A percentile compares a stretch with the other conserved stretches of the same genome.
phyloP scores from a whole-genome alignment of 2,329 filamentous ascomycete species.

The Fusarium verticillioides region DNA sequence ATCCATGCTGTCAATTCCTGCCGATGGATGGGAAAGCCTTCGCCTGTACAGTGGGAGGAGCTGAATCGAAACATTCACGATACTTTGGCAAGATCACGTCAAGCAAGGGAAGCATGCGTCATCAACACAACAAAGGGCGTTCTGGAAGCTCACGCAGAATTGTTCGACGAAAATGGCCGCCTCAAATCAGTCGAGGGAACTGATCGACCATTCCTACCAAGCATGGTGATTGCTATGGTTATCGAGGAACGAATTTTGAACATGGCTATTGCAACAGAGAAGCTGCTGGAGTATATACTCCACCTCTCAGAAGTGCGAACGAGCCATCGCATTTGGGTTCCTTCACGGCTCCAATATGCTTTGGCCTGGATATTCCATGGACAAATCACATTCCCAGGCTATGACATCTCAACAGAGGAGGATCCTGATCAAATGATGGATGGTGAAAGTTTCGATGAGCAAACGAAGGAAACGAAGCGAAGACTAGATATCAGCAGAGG shows the following conservation, averaged over 20 bases:
- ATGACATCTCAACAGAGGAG: conserved; percentile 30
- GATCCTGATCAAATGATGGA: conserved; percentile 37
- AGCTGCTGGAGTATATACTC: conserved; percentile 51
- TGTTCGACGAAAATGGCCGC: conserved; percentile 56
- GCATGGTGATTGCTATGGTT: conserved; percentile 59
- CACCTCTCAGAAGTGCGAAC: conserved; percentile 51
- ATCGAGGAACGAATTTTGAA: conserved; percentile 56
- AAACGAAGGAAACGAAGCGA: conserved; percentile 50
- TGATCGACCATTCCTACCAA: conserved; percentile 48
- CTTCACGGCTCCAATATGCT: conserved; percentile 53
- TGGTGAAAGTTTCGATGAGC: conserved; percentile 44
- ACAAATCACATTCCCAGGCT: conserved; percentile 23
- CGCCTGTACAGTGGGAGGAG: conserved; percentile 36
- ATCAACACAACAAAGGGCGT: conserved; percentile 54
- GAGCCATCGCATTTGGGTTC: conserved; percentile 55
- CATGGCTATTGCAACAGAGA: conserved; percentile 44
- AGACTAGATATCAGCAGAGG: conserved; percentile 51
- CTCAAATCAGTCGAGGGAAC: conserved; percentile 45
- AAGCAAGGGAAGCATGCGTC: conserved; percentile 42
- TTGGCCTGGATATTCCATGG: conserved; percentile 52
- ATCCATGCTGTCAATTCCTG: conserved; percentile 46
- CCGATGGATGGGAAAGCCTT: conserved; percentile 45
- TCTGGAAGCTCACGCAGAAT: conserved; percentile 51
- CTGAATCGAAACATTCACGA: conserved; percentile 33
- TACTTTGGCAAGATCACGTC: conserved; percentile 43